Conservation (phyloP, 2,329 filamentous ascomycete genomes). For the Claviceps africana region DNA sequence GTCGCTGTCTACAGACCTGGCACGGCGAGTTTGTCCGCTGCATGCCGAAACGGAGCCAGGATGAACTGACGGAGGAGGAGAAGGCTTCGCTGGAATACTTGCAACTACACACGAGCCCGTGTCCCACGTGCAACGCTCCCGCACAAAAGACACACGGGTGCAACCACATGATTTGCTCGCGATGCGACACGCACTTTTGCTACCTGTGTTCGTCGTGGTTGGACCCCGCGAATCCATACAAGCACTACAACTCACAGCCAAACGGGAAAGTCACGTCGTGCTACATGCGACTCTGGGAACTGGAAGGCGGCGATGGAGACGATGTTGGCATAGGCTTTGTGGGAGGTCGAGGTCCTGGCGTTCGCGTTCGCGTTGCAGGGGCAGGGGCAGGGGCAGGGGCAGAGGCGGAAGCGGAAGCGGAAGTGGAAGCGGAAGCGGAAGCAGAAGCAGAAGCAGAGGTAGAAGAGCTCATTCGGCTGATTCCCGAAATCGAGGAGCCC, state of each 20-base stretch:
- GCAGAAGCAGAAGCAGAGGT: background rate
- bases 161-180: conserved; percentile 92
- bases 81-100: conserved; percentile 79
- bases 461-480: background rate
- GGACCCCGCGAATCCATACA: conserved; percentile 65
- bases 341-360: conserved; percentile 19
- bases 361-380: too few relatives aligned
- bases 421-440: background rate
- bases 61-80: conserved; percentile 70
- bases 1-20: conserved; percentile 60
- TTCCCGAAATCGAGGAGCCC: conserved; percentile 9
- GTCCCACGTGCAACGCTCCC: conserved; percentile 73
- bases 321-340: conserved; percentile 33
- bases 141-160: conserved; percentile 87
- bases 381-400: too few relatives aligned
- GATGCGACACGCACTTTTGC: conserved; percentile 86
- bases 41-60: conserved; percentile 48
- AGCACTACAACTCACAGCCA: conserved; percentile 64
- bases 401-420: too few relatives aligned
- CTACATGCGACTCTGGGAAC: conserved; percentile 79
- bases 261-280: conserved; percentile 45
- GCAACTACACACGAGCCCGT: conserved; percentile 65
- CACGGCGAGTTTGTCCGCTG: conserved; percentile 73
- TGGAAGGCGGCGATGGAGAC: conserved; percentile 63
- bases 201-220: conserved; percentile 89